These are phyloP conservation scores for Croton laevigatus DNA, from an alignment of 441 rosid species.

Conservation along the genomic window DNA sequence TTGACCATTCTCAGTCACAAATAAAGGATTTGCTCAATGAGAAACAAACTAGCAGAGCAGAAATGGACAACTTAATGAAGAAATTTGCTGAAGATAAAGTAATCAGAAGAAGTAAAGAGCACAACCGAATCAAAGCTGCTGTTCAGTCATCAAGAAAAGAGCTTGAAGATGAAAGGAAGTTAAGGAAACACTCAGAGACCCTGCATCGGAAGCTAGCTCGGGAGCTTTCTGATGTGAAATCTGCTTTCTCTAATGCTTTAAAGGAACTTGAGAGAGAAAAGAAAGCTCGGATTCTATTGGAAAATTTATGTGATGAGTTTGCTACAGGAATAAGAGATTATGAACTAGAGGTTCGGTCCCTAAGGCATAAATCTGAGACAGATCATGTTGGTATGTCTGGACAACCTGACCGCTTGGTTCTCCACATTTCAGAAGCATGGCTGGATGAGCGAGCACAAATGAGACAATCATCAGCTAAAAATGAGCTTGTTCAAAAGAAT, in stretches of 20 bases:
- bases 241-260: constrained; percentile 43
- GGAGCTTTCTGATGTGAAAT: constrained; percentile 63
- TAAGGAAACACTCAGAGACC: constrained; percentile 72
- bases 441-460: constrained; percentile 89
- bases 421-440: constrained; percentile 92
- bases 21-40: constrained; percentile 68
- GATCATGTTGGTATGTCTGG: constrained; percentile 41
- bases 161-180: constrained; percentile 72
- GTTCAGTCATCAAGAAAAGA: constrained; percentile 60
- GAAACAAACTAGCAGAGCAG: constrained; percentile 33
- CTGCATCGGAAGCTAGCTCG: constrained; percentile 70
- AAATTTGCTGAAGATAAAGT: constrained; percentile 63
- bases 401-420: constrained; percentile 57
- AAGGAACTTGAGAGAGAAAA: constrained; percentile 59
- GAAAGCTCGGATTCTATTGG: constrained; percentile 57
- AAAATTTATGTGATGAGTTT: constrained; percentile 85
- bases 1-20: constrained; percentile 51
- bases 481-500: constrained; percentile 30
- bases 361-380: constrained; percentile 47
- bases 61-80: constrained; percentile 63
- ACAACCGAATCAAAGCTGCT: constrained; percentile 52
- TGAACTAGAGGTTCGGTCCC: constrained; percentile 61
- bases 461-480: constrained; percentile 51
- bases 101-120: constrained; percentile 53
- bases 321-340: constrained; percentile 79